Percentiles rank a stretch among this genome's conserved stretches.
Evolutionary conservation across 2,329 filamentous ascomycete species (phyloP).

Genomic region (Neophaeococcomyces aloes): DNA sequence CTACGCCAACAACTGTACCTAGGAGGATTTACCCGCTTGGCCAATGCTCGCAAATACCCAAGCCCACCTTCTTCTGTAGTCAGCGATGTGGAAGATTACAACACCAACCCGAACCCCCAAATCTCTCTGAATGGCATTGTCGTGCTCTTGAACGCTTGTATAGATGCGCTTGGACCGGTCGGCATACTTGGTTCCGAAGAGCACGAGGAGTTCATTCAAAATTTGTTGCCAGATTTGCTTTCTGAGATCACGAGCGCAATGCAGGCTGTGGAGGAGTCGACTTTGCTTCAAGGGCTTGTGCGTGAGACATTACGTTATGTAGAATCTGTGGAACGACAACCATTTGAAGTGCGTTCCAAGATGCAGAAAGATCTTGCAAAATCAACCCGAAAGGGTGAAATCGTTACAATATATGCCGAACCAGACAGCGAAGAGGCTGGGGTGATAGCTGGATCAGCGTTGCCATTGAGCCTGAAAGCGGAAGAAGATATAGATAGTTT

Average conservation of each 20-base stretch:
- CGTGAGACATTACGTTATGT: slow-evolving; percentile 36
- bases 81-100: slow-evolving; percentile 18
- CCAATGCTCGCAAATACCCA: slow-evolving; percentile 24
- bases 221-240: slow-evolving; percentile 35
- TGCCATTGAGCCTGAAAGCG: slow-evolving; percentile 55
- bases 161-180: slow-evolving; percentile 39
- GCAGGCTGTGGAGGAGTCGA: slow-evolving; percentile 38
- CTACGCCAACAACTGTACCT: slow-evolving; percentile 22
- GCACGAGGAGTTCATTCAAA: slow-evolving; percentile 32
- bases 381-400: slow-evolving; percentile 11
- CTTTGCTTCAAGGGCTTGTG: slow-evolving; percentile 37
- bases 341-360: slow-evolving; percentile 10
- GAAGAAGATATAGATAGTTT: slow-evolving; percentile 35
- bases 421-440: slow-evolving; percentile 12
- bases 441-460: slow-evolving; percentile 7
- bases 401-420: slow-evolving; percentile 20
- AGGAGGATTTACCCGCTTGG: slow-evolving; percentile 18
- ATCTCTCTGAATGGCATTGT: slow-evolving; percentile 32
- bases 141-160: slow-evolving; percentile 33
- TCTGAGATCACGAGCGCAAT: slow-evolving; percentile 39
- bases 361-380: slow-evolving; percentile 3
- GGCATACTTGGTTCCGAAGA: slow-evolving; percentile 28
- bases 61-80: slow-evolving; percentile 27
- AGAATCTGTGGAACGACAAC: slow-evolving; percentile 20
- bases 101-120: slow-evolving; percentile 16